Conservation (phyloP, 1,284 basidiomycete genomes). For the Trichosporon ovoides region DNA sequence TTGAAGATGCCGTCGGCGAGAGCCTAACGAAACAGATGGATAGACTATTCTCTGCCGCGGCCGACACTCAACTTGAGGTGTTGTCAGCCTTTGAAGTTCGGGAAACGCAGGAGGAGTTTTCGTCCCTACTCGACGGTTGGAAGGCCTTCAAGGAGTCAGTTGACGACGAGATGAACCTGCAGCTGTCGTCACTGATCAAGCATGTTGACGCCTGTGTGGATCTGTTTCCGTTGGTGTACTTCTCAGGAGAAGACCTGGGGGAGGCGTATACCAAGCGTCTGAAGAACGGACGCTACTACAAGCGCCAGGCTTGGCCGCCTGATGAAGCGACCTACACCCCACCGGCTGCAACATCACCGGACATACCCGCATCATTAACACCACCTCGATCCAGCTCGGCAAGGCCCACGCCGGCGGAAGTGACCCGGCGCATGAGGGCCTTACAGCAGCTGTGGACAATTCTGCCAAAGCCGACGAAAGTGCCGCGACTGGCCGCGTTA, state of each 20-base stretch:
- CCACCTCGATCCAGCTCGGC: neutral
- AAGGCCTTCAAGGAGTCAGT: neutral
- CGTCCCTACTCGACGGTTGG: neutral
- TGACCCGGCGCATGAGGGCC: neutral
- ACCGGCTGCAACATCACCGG: neutral
- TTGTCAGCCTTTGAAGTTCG: slow-evolving; percentile 19
- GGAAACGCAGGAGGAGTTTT: neutral
- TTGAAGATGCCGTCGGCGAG: neutral
- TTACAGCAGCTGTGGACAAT: slow-evolving; percentile 29
- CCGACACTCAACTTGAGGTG: slow-evolving; percentile 13
- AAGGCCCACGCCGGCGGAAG: neutral
- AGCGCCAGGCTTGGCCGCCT: neutral
- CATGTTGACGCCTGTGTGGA: neutral
- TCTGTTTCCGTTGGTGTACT: neutral
- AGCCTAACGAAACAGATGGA: slow-evolving; percentile 30
- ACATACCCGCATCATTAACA: neutral
- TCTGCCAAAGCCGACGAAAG: neutral
- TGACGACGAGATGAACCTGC: neutral
- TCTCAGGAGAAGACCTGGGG: neutral
- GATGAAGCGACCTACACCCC: neutral
- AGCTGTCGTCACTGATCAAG: neutral
- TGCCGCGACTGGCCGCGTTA: neutral
- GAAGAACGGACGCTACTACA: neutral
- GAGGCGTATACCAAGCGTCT: slow-evolving; percentile 7
- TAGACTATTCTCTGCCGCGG: slow-evolving; percentile 18